A percentile compares a stretch with the other conserved stretches of the same genome.
These are phyloP conservation scores for Arxiozyma bovina DNA, from an alignment of 1,139 yeast species.

Conservation along the genomic window DNA sequence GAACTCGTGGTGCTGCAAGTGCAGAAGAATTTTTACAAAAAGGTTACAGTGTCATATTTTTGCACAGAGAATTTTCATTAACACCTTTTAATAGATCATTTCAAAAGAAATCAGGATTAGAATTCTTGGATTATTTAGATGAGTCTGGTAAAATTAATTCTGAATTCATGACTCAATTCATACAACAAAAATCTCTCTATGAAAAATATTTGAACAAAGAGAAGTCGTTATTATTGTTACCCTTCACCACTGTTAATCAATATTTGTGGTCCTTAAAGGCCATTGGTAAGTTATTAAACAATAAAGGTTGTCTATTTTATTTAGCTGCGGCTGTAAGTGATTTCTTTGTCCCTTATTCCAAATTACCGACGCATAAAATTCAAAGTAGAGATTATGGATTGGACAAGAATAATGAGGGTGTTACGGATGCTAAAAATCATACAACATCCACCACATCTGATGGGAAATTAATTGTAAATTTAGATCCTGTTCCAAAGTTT, in stretches of 20 bases:
- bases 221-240: slow-evolving; percentile 49
- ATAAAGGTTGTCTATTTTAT: slow-evolving; percentile 62
- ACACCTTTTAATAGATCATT: slow-evolving; percentile 87
- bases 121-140: slow-evolving; percentile 73
- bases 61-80: slow-evolving; percentile 85
- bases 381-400: slow-evolving; percentile 56
- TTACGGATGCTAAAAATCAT: slow-evolving; percentile 5
- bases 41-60: slow-evolving; percentile 84
- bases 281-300: slow-evolving; percentile 52
- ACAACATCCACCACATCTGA: slow-evolving; percentile 26
- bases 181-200: slow-evolving; percentile 58
- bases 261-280: slow-evolving; percentile 74
- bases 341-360: slow-evolving; percentile 79
- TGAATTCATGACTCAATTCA: slow-evolving; percentile 54
- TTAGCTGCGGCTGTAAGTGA: slow-evolving; percentile 97
- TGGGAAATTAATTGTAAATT: slow-evolving; percentile 68
- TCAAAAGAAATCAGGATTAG: slow-evolving; percentile 54
- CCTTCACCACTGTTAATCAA: slow-evolving; percentile 93
- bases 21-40: slow-evolving; percentile 82
- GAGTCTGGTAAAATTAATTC: slow-evolving; percentile 49
- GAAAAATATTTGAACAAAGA: slow-evolving; percentile 39
- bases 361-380: slow-evolving; percentile 87
- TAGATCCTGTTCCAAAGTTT: slow-evolving; percentile 95
- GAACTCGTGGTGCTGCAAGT: slow-evolving; percentile 93
- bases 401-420: neutral